Conservation (phyloP, 352 stramenopile species). For the Phytophthora multivora region DNA sequence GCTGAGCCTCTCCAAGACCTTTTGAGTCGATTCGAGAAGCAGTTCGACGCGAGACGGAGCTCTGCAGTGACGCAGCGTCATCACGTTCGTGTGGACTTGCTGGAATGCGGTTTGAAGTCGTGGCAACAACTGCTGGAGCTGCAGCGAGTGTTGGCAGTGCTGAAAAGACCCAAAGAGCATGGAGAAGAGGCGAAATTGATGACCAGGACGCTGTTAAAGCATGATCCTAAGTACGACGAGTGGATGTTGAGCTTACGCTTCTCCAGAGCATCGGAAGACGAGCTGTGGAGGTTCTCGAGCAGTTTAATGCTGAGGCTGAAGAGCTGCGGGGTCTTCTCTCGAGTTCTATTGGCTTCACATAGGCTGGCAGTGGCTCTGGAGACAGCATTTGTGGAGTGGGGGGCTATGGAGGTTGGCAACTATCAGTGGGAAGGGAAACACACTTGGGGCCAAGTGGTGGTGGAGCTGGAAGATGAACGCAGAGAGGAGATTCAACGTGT, state of each 20-base stretch:
- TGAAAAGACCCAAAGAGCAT: slow-evolving; percentile 29
- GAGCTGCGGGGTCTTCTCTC: slow-evolving; percentile 46
- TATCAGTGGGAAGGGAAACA: slow-evolving; percentile 36
- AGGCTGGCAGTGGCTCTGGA: slow-evolving; percentile 22
- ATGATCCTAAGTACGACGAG: slow-evolving; percentile 29
- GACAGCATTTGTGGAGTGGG: slow-evolving; percentile 18
- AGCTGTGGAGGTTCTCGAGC: slow-evolving; percentile 51
- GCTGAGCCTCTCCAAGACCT: slow-evolving; percentile 1
- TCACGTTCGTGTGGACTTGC: slow-evolving; percentile 33
- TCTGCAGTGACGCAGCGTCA: not conserved
- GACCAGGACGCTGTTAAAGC: slow-evolving; percentile 21
- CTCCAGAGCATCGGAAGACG: slow-evolving; percentile 33
- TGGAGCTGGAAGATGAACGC: slow-evolving; percentile 9
- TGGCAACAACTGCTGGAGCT: slow-evolving; percentile 58
- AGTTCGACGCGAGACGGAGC: slow-evolving; percentile 8
- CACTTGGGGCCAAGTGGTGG: slow-evolving; percentile 24
- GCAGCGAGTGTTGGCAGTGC: slow-evolving; percentile 40
- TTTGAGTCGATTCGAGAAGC: slow-evolving; percentile 10
- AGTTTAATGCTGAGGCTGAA: slow-evolving; percentile 45
- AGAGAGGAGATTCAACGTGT: slow-evolving; percentile 31
- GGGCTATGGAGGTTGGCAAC: slow-evolving; percentile 7
- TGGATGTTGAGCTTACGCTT: slow-evolving; percentile 46
- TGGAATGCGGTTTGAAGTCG: slow-evolving; percentile 54
- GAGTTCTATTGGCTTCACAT: slow-evolving; percentile 27
- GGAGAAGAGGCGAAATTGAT: slow-evolving; percentile 15